phyloP scores from a whole-genome alignment of 148 eudicot species.

The Pharnaceum exiguum region DNA sequence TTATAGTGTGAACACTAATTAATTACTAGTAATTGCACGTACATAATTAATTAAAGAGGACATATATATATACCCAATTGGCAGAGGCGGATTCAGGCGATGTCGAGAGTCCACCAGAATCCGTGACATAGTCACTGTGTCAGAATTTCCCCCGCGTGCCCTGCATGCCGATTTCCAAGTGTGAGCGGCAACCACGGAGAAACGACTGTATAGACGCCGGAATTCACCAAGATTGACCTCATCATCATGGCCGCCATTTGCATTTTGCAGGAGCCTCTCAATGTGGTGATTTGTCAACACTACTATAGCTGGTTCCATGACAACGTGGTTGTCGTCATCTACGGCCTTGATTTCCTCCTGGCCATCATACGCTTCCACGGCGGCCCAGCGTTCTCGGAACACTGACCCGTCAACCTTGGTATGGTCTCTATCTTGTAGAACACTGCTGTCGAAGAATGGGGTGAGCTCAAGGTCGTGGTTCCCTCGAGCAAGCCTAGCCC shows the following conservation, averaged over 20 bases:
- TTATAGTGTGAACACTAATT: too few species aligned
- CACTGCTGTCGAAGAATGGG: conserved; percentile 11
- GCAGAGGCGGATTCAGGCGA: conserved; percentile 6
- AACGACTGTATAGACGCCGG: conserved; percentile 10
- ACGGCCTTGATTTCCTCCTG: background rate
- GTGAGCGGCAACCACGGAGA: conserved; percentile 13
- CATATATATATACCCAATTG: conserved; percentile 7
- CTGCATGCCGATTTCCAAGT: conserved; percentile 5
- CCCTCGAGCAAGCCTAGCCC: conserved; percentile 24
- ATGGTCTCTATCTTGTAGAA: conserved; percentile 2
- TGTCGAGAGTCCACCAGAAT: background rate
- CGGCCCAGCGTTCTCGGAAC: background rate
- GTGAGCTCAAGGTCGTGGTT: background rate
- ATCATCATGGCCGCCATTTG: background rate
- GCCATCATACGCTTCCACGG: background rate
- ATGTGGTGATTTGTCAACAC: conserved; percentile 8
- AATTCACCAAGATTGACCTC: background rate
- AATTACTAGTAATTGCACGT: too few species aligned
- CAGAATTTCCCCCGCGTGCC: background rate
- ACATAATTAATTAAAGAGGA: too few species aligned
- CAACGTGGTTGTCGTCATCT: background rate
- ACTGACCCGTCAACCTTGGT: background rate
- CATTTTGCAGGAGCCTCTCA: conserved; percentile 6
- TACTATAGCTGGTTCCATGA: background rate
- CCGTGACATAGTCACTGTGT: background rate